Conservation (phyloP, 495 filamentous ascomycete species). For the Letharia lupina region DNA sequence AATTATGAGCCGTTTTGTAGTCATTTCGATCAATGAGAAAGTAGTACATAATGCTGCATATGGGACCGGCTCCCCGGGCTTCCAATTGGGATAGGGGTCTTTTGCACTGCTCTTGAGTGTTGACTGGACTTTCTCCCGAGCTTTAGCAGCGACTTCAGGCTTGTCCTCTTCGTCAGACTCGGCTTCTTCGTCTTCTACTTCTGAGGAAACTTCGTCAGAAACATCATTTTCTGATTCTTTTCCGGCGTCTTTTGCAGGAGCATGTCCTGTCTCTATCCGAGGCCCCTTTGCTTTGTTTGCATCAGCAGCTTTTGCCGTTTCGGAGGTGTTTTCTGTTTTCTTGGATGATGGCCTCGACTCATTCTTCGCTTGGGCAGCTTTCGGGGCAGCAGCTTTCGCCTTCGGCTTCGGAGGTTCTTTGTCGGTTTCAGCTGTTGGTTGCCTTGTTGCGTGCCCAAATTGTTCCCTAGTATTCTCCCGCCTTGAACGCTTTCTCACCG, state of each 20-base stretch:
- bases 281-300: not conserved
- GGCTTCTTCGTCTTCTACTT: conserved; percentile 43
- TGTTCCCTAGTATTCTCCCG: conserved; percentile 38
- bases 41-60: conserved; percentile 93
- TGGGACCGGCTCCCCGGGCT: conserved; percentile 75
- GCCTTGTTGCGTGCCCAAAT: conserved; percentile 1
- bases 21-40: conserved; percentile 88
- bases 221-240: conserved; percentile 25
- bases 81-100: conserved; percentile 92
- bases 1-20: conserved; percentile 81
- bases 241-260: not conserved
- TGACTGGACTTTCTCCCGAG: conserved; percentile 74
- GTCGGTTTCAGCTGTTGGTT: not conserved
- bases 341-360: conserved; percentile 3
- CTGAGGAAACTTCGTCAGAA: conserved; percentile 26
- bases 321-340: not conserved
- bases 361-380: not conserved
- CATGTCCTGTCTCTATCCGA: conserved; percentile 1
- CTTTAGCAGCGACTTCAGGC: conserved; percentile 65
- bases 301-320: conserved; percentile 4
- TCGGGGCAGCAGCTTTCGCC: not conserved
- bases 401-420: not conserved
- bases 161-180: conserved; percentile 64
- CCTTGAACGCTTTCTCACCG: conserved; percentile 49
- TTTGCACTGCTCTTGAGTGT: conserved; percentile 56